Base-by-base conservation (phyloP, 1,139 yeast genomes). In the Yamadazyma oceani region DNA sequence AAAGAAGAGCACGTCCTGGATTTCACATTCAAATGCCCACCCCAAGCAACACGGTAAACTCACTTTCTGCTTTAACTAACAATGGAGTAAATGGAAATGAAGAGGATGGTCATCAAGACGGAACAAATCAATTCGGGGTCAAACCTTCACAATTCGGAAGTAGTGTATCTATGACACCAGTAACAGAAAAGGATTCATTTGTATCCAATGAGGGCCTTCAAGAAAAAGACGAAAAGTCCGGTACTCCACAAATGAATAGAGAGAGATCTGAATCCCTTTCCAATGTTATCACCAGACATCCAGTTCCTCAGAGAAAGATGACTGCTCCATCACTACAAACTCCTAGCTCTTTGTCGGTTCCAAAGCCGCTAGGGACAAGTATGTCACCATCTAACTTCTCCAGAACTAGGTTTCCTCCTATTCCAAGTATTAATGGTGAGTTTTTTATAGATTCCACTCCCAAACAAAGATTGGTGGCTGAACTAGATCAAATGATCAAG, bases 111-210 rank as follows among this genome's bases (percentile, higher is more conserved):
- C 55, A 50, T 19, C 46, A 44, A 30, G 70, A 63, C 15, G 73
- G 73, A 43, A 71, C 79, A 10, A 80, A 83, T 55, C 85, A 84
- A 53, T 80, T 80, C 66, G 85, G 89, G 34, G 70, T 80, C 46
- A 73, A 78, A 53, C 74, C 81, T 2, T 62, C 76, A 10, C 75
- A 69, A 34, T 68, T 78, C 2, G 65, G 66, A n/a, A n/a, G n/a
- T 34, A 54, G 72, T 16, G 63, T 82, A 50, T 74, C 86, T 0
- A 84, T 84, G 94, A 84, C 94, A 0, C 94, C 92, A 0, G 80
- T 84, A 2, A 73, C 85, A 1, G 94, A 84, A 50, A 80, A 72
- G 48, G 77, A 61, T 26, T 45, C 54, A 9, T 51, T 53, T 28
- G 41, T 48, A 5, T 40, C 40, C 27, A 31, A 15, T 24, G 35